These are phyloP conservation scores for Backusella sp. DNA, from an alignment of 192 early-diverging fungal species.

Conservation along the genomic window DNA sequence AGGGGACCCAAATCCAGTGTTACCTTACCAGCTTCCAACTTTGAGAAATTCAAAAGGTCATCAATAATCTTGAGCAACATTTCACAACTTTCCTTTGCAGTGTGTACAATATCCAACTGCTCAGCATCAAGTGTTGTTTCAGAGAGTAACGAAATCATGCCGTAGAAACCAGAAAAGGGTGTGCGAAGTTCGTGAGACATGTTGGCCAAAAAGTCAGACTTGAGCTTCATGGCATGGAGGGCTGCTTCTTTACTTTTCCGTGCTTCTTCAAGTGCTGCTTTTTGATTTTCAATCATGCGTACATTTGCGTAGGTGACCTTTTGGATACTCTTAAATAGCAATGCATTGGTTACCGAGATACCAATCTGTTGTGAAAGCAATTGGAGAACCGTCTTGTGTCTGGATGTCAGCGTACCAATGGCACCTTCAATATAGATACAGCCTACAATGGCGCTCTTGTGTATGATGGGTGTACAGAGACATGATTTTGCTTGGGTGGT, in stretches of 20 bases:
- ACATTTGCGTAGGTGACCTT: conserved; percentile 33
- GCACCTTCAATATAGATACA: conserved; percentile 50
- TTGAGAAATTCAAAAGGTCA: conserved; percentile 55
- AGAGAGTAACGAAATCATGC: conserved; percentile 49
- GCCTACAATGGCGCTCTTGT: conserved; percentile 43
- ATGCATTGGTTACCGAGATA: conserved; percentile 48
- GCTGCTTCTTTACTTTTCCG: conserved; percentile 34
- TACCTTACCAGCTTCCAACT: conserved; percentile 59
- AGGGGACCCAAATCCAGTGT: conserved; percentile 48
- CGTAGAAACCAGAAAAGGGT: conserved; percentile 55
- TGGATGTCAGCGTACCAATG: conserved; percentile 22
- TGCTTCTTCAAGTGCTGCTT: conserved; percentile 31
- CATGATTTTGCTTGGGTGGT: conserved; percentile 34
- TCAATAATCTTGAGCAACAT: conserved; percentile 51
- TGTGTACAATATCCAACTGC: conserved; percentile 46
- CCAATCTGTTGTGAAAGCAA: conserved; percentile 46
- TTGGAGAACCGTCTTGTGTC: conserved; percentile 40
- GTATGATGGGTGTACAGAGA: conserved; percentile 47
- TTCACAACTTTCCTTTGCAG: conserved; percentile 51
- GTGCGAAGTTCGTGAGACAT: conserved; percentile 82
- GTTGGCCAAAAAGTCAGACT: conserved; percentile 68
- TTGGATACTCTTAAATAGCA: conserved; percentile 47
- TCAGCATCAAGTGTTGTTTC: conserved; percentile 49
- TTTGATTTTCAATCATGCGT: conserved; percentile 36
- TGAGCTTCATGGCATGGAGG: conserved; percentile 40